Base-by-base conservation (phyloP, 1,284 basidiomycete species). In the Exobasidium cylindrosporum region DNA sequence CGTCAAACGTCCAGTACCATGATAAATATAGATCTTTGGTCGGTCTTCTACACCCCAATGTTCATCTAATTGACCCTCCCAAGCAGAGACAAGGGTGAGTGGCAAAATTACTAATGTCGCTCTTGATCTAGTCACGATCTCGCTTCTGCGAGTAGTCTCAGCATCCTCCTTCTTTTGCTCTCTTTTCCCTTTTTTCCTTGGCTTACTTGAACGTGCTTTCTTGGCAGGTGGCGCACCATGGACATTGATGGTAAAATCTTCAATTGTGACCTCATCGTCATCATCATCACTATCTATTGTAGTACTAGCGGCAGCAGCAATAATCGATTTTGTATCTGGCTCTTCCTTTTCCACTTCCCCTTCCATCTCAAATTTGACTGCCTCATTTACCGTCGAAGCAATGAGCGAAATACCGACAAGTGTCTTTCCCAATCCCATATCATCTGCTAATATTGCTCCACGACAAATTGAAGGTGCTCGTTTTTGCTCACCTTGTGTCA, bases 91-190 rank as follows among this genome's bases (percentile, higher is more conserved):
- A 1, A 96, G 97, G 24, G 92, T 95, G 58, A 99, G 84, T 6
- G 96, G 96, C 72, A 96, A 97, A 28, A 99, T 86, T 69, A 99
- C 91, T n/a, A 99, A 82, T 0, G 96, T 97, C 6, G 89, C 96
- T 50, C 92, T 87, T 73, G 89, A 91, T 69, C 88, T 69, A 31
- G 65, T 58, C 54, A 69, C 69, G 31, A 80, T 68, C 43, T 78
- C 62, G 17, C 69, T 57, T 28, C 60, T 64, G n/a, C 73, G 70
- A 14, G 66, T 61, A 10, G 60, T 28, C 47, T 76, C 71, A 3
- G 68, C 68, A 0, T 60, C 58, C 43, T 64, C 17, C 61, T 62
- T 46, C 54, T 53, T 31, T 50, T 64, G 32, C 44, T 58, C 57
- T 45, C 61, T 26, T 57, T 67, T 61, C 47, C 68, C 61, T 67